A percentile compares a stretch with the other conserved stretches of the same genome.
Conservation (phyloP, 306 rosid species). For the Gillenia trifoliata region DNA sequence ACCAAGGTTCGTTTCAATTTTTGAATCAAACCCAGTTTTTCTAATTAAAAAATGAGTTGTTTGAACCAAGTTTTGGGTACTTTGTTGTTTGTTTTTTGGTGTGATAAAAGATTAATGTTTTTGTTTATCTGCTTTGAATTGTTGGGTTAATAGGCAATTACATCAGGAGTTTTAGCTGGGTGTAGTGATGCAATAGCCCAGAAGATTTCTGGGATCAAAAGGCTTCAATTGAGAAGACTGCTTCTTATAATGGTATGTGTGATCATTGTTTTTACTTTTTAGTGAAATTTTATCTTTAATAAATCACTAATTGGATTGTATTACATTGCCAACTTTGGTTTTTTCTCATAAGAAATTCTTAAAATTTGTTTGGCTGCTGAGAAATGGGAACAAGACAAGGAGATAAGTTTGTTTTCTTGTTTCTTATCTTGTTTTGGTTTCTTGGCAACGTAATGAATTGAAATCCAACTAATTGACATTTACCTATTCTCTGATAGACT, state of each 20-base stretch:
- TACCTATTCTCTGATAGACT: neutral
- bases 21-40: neutral
- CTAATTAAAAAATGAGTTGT: too few relatives aligned
- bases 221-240: conserved; percentile 74
- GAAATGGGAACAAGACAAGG: neutral
- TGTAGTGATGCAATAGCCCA: conserved; percentile 78
- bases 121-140: neutral
- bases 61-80: neutral
- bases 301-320: neutral
- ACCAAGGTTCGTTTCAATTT: conserved; percentile 56
- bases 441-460: neutral
- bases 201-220: conserved; percentile 81
- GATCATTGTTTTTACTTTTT: neutral
- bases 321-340: neutral
- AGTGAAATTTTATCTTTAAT: neutral
- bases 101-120: neutral
- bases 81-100: too few relatives aligned
- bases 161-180: conserved; percentile 79
- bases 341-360: neutral
- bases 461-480: neutral
- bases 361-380: neutral
- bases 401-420: neutral
- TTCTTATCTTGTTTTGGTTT: neutral
- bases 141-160: conserved; percentile 64
- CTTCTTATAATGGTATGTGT: conserved; percentile 65